Evolutionary conservation across 768 basidiomycete genomes (phyloP), one percentile per base, ranked within the genome.

Genomic region (Tubosaeta brunneosetosa): DNA sequence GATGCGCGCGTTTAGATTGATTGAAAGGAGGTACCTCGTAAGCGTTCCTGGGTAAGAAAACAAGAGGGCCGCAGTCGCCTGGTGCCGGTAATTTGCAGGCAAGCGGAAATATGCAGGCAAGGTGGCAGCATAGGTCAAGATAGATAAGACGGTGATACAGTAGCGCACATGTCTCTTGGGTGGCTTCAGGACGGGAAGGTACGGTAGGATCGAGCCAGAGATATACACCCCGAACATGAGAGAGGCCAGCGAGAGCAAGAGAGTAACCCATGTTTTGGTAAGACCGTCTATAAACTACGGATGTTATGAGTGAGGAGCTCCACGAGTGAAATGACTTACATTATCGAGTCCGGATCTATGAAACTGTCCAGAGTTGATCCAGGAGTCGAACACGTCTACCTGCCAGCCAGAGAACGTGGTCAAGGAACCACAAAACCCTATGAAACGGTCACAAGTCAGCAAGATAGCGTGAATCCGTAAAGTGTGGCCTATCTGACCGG

Each of bases 321-420:
- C 25, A 34, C 4, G 9, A 31, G 44, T 27, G 16, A 26, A 16
- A 31, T 47, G 10, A 72, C 89, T 54, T 58, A 92, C 94, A 66
- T 88, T 80, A 56, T 81, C 75, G 31, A 97, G 75, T 47, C 90
- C 84, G 46, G 77, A 75, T 44, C 86, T 79, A 50, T 75, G 66
- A 44, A 76, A 78, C 10, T 73, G 67, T 33, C 73, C 73, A 3
- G 77, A 70, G 65, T 97, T 91, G 1, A 86, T 75, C 83, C 94
- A 98, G 0, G 92, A 88, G 49, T 78, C 69, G 63, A 95, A 98
- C 0, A 92, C 70, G 55, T 94, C 91, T 10, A 90, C 65, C 69
- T 97, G 91, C 97, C 97, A 98, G 34, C 85, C 81, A 14, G 94
- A 97, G 74, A 98, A 98, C 2, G 94, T 97, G 10, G 97, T 99